Conservation (phyloP, 495 filamentous ascomycete species). For the Lichenothelia convexa region DNA sequence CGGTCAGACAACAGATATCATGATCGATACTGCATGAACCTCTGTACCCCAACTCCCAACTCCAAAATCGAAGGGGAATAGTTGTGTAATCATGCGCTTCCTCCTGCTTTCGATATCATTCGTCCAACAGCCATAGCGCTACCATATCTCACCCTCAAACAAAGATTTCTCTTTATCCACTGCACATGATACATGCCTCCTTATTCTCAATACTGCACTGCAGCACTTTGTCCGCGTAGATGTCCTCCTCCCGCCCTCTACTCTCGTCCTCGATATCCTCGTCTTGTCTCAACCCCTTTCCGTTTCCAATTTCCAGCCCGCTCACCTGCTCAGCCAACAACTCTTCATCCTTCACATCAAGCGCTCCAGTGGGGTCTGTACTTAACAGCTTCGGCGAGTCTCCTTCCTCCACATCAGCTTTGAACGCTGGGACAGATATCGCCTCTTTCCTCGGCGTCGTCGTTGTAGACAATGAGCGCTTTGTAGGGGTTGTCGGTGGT, state of each 20-base stretch:
- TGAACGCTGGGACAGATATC: constrained; percentile 36
- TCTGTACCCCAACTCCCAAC: no score
- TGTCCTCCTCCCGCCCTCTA: constrained; percentile 61
- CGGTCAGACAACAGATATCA: no score
- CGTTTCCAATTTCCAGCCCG: constrained; percentile 25
- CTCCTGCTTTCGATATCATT: no score
- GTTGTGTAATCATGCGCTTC: no score
- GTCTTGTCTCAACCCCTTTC: constrained; percentile 33
- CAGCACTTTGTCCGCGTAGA: constrained; percentile 81
- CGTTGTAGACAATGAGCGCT: constrained; percentile 15
- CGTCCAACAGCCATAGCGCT: no score
- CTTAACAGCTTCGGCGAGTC: constrained; percentile 58
- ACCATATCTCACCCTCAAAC: no score
- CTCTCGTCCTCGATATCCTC: constrained; percentile 49
- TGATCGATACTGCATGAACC: no score
- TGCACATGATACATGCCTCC: constrained; percentile 81
- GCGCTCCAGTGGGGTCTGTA: constrained; percentile 38
- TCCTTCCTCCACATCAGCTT: constrained; percentile 49
- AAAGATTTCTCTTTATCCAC: constrained; percentile 41
- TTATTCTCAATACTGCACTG: constrained; percentile 86
- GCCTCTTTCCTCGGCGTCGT: constrained; percentile 29
- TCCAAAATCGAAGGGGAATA: no score
- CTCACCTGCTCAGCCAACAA: constrained; percentile 37
- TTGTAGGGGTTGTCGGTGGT: constrained; percentile 13
- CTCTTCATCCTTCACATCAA: constrained; percentile 32